Base-by-base conservation (phyloP, 768 basidiomycete genomes). In the Kwoniella mangroviensis region DNA sequence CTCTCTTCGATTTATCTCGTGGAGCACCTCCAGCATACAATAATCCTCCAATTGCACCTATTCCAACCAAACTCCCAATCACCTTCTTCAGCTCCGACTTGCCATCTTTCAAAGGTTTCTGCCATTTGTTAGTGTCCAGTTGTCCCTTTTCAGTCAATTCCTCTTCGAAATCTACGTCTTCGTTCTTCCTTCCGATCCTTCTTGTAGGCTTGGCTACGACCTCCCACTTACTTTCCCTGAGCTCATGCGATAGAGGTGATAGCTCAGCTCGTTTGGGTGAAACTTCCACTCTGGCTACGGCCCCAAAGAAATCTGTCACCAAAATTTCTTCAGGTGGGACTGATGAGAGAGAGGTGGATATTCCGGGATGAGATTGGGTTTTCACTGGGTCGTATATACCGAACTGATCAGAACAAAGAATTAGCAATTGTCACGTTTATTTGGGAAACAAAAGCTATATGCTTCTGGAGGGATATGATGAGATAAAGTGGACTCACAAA, bases 281-380 rank as follows among this genome's bases (percentile, higher is more conserved):
- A 17, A 94, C 85, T 75, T 98, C 93, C 0, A 90, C 92, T 68
- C 91, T 90, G 17, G 91, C 86, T 19, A 97, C 92, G 1, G 92
- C 94, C 2, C 93, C 93, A 75, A 94, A 90, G 80, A 94, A 94
- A 81, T 94, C 92, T 3, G 92, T 93, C 65, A 94, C 86, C 2
- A 87, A 85, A 1, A 88, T 86, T 10, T 86, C 77, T 55, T 88
- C 85, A 2, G 93, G 85, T 7, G 88, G 86, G 54, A 91, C 87
- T 10, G 80, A 81, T 84, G 93, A 98, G 19, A 94, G 87, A 80
- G 92, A 92, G 26, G 88, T 88, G 61, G 94, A 90, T 21, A 98
- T 90, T n/a, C 96, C 96, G 0, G 94, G 87, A 78, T 92, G 88
- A 0, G 96, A 98, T 66, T 88, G 86, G 77, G 97, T 92, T 68